phyloP scores from a whole-genome alignment of 768 basidiomycete species.

The Suillus hirtellus region DNA sequence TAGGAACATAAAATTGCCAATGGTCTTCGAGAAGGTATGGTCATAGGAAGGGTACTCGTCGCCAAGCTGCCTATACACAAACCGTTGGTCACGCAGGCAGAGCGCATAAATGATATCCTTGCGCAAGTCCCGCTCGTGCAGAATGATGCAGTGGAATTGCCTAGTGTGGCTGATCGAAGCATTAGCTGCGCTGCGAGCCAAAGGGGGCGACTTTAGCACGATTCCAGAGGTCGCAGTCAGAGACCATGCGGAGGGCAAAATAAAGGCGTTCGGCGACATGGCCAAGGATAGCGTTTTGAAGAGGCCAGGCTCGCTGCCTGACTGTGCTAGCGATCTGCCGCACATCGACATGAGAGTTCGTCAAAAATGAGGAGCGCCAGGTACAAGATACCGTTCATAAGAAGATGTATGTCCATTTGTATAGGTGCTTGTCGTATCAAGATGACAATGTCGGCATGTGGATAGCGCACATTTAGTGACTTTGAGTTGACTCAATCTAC shows the following conservation, averaged over 20 bases:
- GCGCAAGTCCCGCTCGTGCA: not conserved
- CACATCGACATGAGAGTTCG: conserved; percentile 1
- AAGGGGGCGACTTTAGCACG: not conserved
- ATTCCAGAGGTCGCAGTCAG: not conserved
- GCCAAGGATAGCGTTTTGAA: not conserved
- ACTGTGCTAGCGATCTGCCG: not conserved
- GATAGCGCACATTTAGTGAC: not conserved
- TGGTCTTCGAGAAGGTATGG: not conserved
- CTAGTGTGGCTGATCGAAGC: not conserved
- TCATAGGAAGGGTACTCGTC: not conserved
- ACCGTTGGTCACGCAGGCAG: no score
- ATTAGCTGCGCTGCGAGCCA: not conserved
- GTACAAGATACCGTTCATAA: not conserved
- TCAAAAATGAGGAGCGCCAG: not conserved
- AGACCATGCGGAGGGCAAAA: not conserved
- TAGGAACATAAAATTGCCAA: not conserved
- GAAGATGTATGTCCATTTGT: not conserved
- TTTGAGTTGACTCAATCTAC: not conserved
- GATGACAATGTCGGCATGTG: not conserved
- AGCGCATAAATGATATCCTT: no score
- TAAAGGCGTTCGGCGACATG: not conserved
- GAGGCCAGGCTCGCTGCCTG: not conserved
- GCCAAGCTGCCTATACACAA: no score
- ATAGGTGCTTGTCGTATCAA: not conserved
- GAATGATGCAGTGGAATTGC: not conserved